Evolutionary conservation across 2,329 filamentous ascomycete genomes (phyloP).

Genomic region (Talaromyces sp.): DNA sequence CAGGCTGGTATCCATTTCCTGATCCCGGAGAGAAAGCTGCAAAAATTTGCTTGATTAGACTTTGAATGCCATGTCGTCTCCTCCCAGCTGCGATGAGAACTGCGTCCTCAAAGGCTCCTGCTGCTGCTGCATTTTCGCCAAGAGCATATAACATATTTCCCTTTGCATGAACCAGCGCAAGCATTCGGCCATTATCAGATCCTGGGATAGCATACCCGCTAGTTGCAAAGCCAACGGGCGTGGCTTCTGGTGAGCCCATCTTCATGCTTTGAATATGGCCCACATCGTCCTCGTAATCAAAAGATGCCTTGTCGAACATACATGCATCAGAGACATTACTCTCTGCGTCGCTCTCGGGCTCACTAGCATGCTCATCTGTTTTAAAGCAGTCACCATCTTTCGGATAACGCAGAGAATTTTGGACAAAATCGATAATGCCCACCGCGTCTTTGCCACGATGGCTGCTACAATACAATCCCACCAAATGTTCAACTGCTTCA

Average conservation of each 20-base stretch:
- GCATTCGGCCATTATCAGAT: constrained; percentile 85
- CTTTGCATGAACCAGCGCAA: constrained; percentile 94
- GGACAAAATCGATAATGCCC: constrained; percentile 81
- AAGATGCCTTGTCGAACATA: constrained; percentile 58
- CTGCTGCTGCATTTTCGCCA: constrained; percentile 78
- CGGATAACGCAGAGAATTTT: constrained; percentile 66
- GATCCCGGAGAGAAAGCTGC: constrained; percentile 62
- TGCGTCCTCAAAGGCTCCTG: constrained; percentile 90
- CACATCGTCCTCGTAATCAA: constrained; percentile 58
- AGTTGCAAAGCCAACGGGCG: constrained; percentile 65
- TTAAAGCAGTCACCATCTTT: constrained; percentile 52
- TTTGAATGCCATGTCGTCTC: constrained; percentile 69
- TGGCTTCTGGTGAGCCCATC: constrained; percentile 30
- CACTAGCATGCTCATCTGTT: constrained; percentile 59
- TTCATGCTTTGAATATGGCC: constrained; percentile 30
- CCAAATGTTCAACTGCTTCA: constrained; percentile 91
- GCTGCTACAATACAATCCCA: constrained; percentile 80
- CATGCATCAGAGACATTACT: constrained; percentile 56
- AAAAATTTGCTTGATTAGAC: constrained; percentile 78
- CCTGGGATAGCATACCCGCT: constrained; percentile 85
- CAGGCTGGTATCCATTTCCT: constrained; percentile 41
- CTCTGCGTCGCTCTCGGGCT: constrained; percentile 60
- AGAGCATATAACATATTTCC: constrained; percentile 96
- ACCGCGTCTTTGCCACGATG: constrained; percentile 84
- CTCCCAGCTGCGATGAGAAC: constrained; percentile 84